Evolutionary conservation across 2,329 filamentous ascomycete genomes (phyloP).

Genomic region (Hymenoscyphus repandus): DNA sequence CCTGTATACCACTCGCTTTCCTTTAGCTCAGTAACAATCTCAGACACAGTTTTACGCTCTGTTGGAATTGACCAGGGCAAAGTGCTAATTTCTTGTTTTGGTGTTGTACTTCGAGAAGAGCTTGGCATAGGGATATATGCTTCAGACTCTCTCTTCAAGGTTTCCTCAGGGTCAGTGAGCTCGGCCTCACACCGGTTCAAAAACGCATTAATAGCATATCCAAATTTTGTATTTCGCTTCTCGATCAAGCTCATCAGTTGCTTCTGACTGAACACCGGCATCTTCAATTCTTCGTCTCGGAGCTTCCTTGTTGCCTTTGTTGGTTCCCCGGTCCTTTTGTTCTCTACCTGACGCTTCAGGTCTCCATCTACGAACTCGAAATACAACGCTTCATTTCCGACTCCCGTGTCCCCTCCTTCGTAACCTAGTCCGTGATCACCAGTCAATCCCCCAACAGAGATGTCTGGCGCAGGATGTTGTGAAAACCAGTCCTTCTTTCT

Average conservation of each 20-base stretch:
- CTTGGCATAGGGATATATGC: constrained; percentile 58
- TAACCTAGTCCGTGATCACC: constrained; percentile 40
- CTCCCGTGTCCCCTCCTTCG: constrained; percentile 31
- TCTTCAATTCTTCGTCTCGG: constrained; percentile 74
- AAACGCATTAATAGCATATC: constrained; percentile 69
- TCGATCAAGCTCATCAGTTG: constrained; percentile 87
- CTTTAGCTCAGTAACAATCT: constrained; percentile 82
- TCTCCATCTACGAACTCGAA: constrained; percentile 95
- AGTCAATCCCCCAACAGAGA: constrained; percentile 51
- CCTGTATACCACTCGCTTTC: constrained; percentile 80
- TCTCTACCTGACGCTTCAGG: constrained; percentile 70
- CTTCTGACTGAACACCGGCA: constrained; percentile 89
- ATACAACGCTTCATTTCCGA: constrained; percentile 65
- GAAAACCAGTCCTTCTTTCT: constrained; percentile 46
- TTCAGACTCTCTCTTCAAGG: constrained; percentile 53
- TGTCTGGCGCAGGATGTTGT: constrained; percentile 47
- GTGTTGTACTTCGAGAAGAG: constrained; percentile 34
- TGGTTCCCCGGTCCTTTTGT: constrained; percentile 68
- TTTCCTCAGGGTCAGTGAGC: constrained; percentile 60
- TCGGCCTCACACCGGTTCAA: constrained; percentile 66
- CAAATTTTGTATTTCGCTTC: constrained; percentile 81
- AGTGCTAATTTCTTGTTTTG: constrained; percentile 35
- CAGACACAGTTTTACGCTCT: constrained; percentile 72
- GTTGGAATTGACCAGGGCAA: constrained; percentile 70
- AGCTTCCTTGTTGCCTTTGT: constrained; percentile 63